A percentile compares a stretch with the other conserved stretches of the same genome.
These are phyloP conservation scores for Leccinum subgranulosum DNA, from an alignment of 768 basidiomycete genomes.

Conservation along the genomic window DNA sequence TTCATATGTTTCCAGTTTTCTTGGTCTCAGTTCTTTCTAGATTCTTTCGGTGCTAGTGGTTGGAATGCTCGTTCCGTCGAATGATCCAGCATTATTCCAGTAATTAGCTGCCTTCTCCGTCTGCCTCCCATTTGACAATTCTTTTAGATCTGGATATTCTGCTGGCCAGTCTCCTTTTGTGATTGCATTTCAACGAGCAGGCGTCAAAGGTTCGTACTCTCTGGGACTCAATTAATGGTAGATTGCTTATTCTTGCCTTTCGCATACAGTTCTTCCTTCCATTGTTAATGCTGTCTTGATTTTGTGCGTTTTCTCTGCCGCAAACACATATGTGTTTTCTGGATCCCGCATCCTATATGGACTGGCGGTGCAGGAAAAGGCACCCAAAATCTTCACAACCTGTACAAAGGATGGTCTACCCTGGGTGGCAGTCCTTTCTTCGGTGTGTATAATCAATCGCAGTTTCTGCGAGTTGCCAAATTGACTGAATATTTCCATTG, in stretches of 20 bases:
- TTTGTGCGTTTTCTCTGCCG: slow-evolving; percentile 70
- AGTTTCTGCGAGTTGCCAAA: slow-evolving; percentile 13
- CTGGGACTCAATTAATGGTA: slow-evolving; percentile 5
- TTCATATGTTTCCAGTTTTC: neutral
- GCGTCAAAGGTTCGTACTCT: slow-evolving; percentile 51
- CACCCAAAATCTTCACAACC: slow-evolving; percentile 46
- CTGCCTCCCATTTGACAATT: neutral
- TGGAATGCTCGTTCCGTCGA: slow-evolving; percentile 75
- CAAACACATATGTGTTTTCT: slow-evolving; percentile 45
- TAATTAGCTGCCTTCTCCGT: slow-evolving; percentile 13
- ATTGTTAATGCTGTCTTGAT: slow-evolving; percentile 74
- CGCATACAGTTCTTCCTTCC: slow-evolving; percentile 48
- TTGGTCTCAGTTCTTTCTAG: slow-evolving; percentile 8
- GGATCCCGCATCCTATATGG: slow-evolving; percentile 43
- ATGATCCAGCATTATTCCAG: slow-evolving; percentile 52
- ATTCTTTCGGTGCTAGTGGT: slow-evolving; percentile 43
- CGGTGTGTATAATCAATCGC: slow-evolving; percentile 19
- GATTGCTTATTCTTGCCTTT: neutral
- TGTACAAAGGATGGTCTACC: slow-evolving; percentile 53
- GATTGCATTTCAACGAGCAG: slow-evolving; percentile 71
- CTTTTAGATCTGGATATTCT: slow-evolving; percentile 7
- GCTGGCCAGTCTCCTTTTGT: slow-evolving; percentile 85
- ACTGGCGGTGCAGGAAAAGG: slow-evolving; percentile 47
- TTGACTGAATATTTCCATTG: neutral
- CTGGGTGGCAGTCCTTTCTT: slow-evolving; percentile 31